A percentile compares a stretch with the other conserved stretches of the same genome.
Evolutionary conservation across 495 filamentous ascomycete species (phyloP).

Genomic region (Lophiotrema nucula): DNA sequence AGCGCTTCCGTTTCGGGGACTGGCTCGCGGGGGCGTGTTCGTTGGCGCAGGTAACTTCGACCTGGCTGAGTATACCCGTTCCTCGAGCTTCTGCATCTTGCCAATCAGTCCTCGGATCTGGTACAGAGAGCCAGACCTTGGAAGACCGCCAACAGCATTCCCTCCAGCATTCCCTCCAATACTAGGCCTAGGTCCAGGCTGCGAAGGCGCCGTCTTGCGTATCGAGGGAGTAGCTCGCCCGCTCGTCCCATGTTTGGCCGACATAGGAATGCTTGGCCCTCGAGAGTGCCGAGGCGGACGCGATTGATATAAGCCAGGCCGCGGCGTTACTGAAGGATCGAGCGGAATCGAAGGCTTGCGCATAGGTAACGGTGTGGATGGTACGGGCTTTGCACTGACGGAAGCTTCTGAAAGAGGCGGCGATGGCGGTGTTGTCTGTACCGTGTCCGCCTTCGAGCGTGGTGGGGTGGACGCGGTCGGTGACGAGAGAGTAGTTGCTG

Average conservation of each 20-base stretch:
- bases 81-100: slow-evolving; percentile 94
- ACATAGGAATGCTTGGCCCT: slow-evolving; percentile 52
- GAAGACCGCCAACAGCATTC: slow-evolving; percentile 42
- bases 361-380: slow-evolving; percentile 47
- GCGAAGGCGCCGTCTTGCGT: slow-evolving; percentile 39
- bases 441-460: slow-evolving; percentile 71
- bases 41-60: slow-evolving; percentile 84
- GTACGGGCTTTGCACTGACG: slow-evolving; percentile 29
- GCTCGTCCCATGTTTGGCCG: slow-evolving; percentile 40
- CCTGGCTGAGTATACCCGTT: slow-evolving; percentile 86
- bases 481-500: slow-evolving; percentile 42
- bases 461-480: slow-evolving; percentile 52
- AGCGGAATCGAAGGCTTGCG: slow-evolving; percentile 35
- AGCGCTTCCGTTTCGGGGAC: slow-evolving; percentile 62
- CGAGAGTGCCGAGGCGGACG: slow-evolving; percentile 49
- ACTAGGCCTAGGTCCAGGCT: slow-evolving; percentile 27
- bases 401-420: slow-evolving; percentile 52
- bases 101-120: slow-evolving; percentile 91
- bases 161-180: slow-evolving; percentile 31
- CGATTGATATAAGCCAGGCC: slow-evolving; percentile 40
- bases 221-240: slow-evolving; percentile 41
- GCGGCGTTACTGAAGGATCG: slow-evolving; percentile 51
- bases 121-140: slow-evolving; percentile 80
- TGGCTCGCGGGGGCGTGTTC: slow-evolving; percentile 75
- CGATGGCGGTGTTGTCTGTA: slow-evolving; percentile 60